These are phyloP conservation scores for Globisporangium rhizosaccharum DNA, from an alignment of 352 stramenopile genomes.

Conservation along the genomic window DNA sequence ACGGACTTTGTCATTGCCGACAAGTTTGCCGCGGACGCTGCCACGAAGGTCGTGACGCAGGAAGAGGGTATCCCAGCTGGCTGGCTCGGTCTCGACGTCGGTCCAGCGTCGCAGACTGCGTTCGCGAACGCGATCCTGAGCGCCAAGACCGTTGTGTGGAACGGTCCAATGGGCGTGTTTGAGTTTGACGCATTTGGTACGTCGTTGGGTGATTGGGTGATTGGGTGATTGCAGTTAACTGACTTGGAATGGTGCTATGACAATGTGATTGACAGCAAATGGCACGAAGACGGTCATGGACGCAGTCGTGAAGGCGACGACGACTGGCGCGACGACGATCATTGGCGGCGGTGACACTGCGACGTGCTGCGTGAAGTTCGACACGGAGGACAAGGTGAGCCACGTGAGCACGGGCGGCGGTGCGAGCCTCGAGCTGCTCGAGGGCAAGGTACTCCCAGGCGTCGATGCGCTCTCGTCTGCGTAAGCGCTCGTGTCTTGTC, in stretches of 20 bases:
- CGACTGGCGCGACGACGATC: conserved; percentile 93
- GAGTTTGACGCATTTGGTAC: conserved; percentile 97
- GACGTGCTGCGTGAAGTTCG: conserved; percentile 85
- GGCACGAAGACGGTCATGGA: conserved; percentile 96
- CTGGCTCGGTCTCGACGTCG: conserved; percentile 99
- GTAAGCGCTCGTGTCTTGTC: conserved; percentile 17
- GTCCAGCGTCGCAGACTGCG: conserved; percentile 86
- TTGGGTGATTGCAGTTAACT: background rate
- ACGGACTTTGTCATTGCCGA: conserved; percentile 97
- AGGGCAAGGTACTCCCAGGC: conserved; percentile 98
- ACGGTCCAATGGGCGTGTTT: conserved; percentile 99
- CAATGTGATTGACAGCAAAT: conserved; percentile 30
- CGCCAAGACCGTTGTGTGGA: conserved; percentile 98
- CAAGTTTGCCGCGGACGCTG: conserved; percentile 95
- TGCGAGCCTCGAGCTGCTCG: conserved; percentile 95
- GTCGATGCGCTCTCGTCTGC: conserved; percentile 91
- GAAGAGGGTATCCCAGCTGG: conserved; percentile 92
- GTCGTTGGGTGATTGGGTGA: conserved; percentile 1
- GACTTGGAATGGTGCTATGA: background rate
- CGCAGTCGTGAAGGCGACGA: conserved; percentile 93
- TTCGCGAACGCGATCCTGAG: conserved; percentile 78
- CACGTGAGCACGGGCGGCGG: conserved; percentile 93
- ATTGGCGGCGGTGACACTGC: conserved; percentile 98
- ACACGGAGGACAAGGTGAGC: conserved; percentile 88
- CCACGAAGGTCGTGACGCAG: conserved; percentile 86